A percentile compares a stretch with the other conserved stretches of the same genome.
Evolutionary conservation across 116 monocot genomes (phyloP).

Genomic region (Papilionanthe hybrid): DNA sequence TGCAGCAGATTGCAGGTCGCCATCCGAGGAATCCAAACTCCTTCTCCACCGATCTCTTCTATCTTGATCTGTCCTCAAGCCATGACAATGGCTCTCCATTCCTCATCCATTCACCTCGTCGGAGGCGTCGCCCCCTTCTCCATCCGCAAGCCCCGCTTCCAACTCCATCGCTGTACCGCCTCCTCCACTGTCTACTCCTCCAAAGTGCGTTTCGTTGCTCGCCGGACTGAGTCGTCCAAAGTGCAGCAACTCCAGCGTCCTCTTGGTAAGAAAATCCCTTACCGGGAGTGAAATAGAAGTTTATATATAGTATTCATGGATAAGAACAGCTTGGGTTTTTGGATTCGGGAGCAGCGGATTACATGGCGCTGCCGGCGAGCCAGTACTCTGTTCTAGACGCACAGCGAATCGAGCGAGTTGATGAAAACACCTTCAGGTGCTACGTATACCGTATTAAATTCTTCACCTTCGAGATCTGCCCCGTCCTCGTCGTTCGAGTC

Average conservation of each 20-base stretch:
- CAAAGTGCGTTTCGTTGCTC: conserved; percentile 75
- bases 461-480: conserved; percentile 88
- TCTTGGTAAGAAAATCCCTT: conserved; percentile 34
- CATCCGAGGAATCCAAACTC: background rate
- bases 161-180: background rate
- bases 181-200: conserved; percentile 35
- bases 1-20: background rate
- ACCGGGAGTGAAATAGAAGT: background rate
- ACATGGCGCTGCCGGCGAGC: conserved; percentile 93
- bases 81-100: conserved; percentile 26
- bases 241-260: conserved; percentile 83
- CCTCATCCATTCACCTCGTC: background rate
- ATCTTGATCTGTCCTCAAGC: background rate
- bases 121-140: background rate
- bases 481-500: conserved; percentile 82
- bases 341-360: conserved; percentile 51
- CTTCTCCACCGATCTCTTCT: too few species aligned
- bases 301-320: background rate
- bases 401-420: conserved; percentile 87
- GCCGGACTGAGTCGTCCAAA: conserved; percentile 59
- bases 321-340: background rate
- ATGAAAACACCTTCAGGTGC: conserved; percentile 85
- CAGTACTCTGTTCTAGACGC: conserved; percentile 99
- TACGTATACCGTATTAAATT: conserved; percentile 86
- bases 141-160: background rate